Evolutionary conservation across 306 rosid species (phyloP).

Genomic region (Corylus avellana): DNA sequence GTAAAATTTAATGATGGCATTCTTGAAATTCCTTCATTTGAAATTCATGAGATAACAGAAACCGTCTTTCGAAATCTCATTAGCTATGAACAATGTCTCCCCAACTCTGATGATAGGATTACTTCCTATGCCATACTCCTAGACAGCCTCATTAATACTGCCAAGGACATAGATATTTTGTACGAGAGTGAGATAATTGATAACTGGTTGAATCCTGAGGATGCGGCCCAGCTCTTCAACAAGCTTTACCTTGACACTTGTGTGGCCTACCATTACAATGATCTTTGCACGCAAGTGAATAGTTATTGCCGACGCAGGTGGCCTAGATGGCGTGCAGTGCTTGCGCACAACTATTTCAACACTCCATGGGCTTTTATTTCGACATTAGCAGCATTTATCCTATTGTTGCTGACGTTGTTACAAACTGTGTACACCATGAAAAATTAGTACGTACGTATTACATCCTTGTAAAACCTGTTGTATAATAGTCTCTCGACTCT

Average conservation of each 20-base stretch:
- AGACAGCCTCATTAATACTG: conserved; percentile 19
- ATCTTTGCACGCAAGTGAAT: neutral
- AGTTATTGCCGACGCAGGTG: neutral
- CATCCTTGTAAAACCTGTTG: too few species aligned
- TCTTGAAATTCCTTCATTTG: conserved; percentile 1
- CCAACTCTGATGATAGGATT: neutral
- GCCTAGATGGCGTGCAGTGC: neutral
- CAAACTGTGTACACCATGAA: neutral
- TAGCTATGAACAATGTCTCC: conserved; percentile 21
- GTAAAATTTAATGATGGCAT: neutral
- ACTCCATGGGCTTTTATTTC: too few species aligned
- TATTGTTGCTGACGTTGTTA: too few species aligned
- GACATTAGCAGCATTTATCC: too few species aligned
- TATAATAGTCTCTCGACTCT: too few species aligned
- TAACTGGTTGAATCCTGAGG: conserved; percentile 5
- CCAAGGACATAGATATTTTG: neutral
- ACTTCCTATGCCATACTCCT: conserved; percentile 28
- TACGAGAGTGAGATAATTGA: neutral
- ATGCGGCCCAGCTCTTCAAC: conserved; percentile 10
- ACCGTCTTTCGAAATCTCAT: conserved; percentile 20
- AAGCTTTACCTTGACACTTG: conserved; percentile 1
- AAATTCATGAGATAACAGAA: conserved; percentile 23
- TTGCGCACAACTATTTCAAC: too few species aligned
- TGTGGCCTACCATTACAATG: neutral
- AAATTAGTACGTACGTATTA: too few species aligned